These are phyloP conservation scores for Penicillium crustosum DNA, from an alignment of 2,329 filamentous ascomycete species.

Conservation along the genomic window DNA sequence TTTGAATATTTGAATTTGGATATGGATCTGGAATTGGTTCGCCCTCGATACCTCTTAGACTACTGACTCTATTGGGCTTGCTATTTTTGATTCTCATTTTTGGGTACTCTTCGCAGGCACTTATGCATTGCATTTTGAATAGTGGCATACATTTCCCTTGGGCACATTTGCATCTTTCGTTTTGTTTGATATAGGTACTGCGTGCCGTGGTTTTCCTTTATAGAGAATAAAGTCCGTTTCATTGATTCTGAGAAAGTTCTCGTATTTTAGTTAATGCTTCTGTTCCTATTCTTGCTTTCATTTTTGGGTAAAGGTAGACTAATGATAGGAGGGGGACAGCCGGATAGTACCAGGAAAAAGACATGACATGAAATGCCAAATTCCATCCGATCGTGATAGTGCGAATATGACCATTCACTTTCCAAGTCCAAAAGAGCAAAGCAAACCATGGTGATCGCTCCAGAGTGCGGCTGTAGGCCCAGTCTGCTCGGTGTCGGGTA, in stretches of 20 bases:
- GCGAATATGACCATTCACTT: not conserved
- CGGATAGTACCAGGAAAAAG: not conserved
- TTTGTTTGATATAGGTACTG: not conserved
- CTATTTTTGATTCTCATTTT: not conserved
- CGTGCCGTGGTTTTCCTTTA: not conserved
- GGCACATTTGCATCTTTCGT: not conserved
- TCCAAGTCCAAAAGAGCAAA: not conserved
- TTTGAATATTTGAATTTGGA: not conserved
- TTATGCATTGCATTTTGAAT: not conserved
- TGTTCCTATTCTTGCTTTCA: not conserved
- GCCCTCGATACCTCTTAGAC: slow-evolving; percentile 11
- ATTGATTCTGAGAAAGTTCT: not conserved
- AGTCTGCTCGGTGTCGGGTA: not conserved
- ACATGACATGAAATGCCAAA: not conserved
- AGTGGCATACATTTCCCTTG: not conserved
- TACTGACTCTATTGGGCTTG: slow-evolving; percentile 11
- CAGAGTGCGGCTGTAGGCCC: not conserved
- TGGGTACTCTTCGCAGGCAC: not conserved
- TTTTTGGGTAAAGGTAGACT: not conserved
- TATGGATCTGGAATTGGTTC: slow-evolving; percentile 1
- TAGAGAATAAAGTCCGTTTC: not conserved
- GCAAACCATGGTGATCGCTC: slow-evolving; percentile 3
- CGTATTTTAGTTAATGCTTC: not conserved
- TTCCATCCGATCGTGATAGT: not conserved
- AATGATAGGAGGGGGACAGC: too few species aligned